A percentile compares a stretch with the other conserved stretches of the same genome.
Conservation (phyloP, 1,284 basidiomycete genomes). For the Ceratobasidium sp. region DNA sequence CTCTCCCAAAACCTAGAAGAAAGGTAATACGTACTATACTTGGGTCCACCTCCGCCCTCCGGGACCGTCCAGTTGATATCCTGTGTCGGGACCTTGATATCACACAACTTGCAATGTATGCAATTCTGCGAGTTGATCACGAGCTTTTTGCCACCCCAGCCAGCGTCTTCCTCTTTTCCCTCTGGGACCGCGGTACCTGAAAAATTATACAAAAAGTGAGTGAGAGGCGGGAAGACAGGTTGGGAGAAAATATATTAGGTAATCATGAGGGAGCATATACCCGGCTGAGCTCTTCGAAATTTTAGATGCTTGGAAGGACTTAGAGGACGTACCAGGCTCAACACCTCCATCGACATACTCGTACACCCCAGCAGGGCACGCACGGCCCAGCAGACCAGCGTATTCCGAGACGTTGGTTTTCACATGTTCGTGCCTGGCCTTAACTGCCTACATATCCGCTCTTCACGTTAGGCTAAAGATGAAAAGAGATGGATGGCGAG, state of each 20-base stretch:
- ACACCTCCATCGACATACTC: constrained; percentile 81
- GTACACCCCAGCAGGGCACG: constrained; percentile 96
- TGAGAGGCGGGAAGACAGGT: too few relatives aligned
- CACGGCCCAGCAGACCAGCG: constrained; percentile 86
- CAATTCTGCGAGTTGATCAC: constrained; percentile 97
- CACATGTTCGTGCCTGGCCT: constrained; percentile 72
- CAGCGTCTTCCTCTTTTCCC: constrained; percentile 64
- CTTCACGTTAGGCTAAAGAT: constrained; percentile 66
- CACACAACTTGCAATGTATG: constrained; percentile 94
- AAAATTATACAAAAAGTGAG: too few relatives aligned
- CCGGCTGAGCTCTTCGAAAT: too few relatives aligned
- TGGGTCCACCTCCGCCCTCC: constrained; percentile 92
- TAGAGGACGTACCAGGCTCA: constrained; percentile 58
- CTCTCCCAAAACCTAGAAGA: neutral
- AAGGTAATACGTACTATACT: constrained; percentile 75
- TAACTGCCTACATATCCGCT: constrained; percentile 63
- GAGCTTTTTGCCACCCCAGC: constrained; percentile 84
- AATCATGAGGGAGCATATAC: too few relatives aligned
- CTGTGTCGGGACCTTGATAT: constrained; percentile 92
- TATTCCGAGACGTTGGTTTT: constrained; percentile 81
- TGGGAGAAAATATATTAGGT: too few relatives aligned
- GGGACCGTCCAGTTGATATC: constrained; percentile 96
- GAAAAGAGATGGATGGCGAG: too few relatives aligned
- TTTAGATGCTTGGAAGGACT: too few relatives aligned
- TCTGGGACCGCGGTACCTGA: constrained; percentile 53